These are phyloP conservation scores for Platanus orientalis DNA, from an alignment of 164 flowering plant genomes.

Conservation along the genomic window DNA sequence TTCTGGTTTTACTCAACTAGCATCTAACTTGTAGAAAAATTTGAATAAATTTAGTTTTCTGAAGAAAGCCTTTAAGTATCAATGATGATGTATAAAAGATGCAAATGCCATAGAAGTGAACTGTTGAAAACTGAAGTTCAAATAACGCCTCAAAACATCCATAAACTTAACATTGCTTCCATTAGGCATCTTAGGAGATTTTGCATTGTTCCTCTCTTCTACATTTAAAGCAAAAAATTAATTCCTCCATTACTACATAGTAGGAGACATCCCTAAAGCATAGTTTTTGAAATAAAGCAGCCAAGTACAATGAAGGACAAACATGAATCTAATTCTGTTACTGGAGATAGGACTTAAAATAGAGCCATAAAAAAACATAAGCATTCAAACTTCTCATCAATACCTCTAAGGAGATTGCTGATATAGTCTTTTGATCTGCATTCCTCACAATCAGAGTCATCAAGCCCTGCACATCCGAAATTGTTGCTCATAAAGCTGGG, in stretches of 20 bases:
- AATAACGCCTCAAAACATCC: no score
- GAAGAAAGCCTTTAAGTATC: background rate
- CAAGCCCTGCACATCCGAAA: conserved; percentile 62
- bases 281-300: background rate
- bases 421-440: conserved; percentile 90
- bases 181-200: no score
- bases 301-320: background rate
- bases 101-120: background rate
- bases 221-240: no score
- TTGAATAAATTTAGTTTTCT: background rate
- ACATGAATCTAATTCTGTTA: background rate
- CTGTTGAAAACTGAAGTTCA: background rate
- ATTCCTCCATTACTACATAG: no score
- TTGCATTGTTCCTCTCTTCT: no score
- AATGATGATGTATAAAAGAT: background rate
- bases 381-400: background rate
- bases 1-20: background rate
- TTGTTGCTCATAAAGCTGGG: background rate
- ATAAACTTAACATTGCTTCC: no score
- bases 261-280: no score
- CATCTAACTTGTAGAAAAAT: background rate
- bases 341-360: background rate
- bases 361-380: background rate
- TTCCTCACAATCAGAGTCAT: conserved; percentile 97
- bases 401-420: conserved; percentile 87